Evolutionary conservation across 495 filamentous ascomycete species (phyloP), one percentile per base, ranked within the genome.

Genomic region (Aspergillus carlsbadensis): DNA sequence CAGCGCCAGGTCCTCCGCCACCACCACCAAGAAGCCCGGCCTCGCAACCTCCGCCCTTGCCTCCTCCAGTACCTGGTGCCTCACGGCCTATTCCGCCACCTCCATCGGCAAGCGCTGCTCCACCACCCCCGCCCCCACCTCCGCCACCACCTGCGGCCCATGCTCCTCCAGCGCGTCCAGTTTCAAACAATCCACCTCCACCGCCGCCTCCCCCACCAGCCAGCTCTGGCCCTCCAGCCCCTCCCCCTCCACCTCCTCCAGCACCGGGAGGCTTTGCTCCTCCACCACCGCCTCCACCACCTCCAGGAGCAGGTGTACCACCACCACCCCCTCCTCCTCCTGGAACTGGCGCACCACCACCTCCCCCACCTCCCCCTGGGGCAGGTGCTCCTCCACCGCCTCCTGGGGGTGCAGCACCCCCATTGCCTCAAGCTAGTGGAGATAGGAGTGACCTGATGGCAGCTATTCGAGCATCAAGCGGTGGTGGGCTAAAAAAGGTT

Each of bases 401-500:
- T 6, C 78, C 87, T 34, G 86, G 87, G 41, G 84, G 80, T n/a
- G 79, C 78, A 14, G 81, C 84, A 11, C 78, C 84, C 24, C 71
- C 82, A 6, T 62, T 85, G 15, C 83, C 87, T 1, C 67, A 75
- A 35, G 66, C 74, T 41, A 42, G 75, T 24, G 82, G 71, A 46
- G 70, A 75, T 43, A 83, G 86, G 43, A 74, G 83, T 48, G 86
- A 88, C 58, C 70, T 98, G 47, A 69, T 98, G 54, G 91, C 91
- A 18, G 81, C 88, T 58, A 98, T 98, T 65, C 82, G 90, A 53
- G 83, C 82, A 7, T 86, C 87, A 21, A 90, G 90, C 60, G 82
- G 83, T 26, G 79, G 81, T 42, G 76, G 84, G 17, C 74, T 98
- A 56, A 91, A 88, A 70, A 96, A 92, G 70, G 92, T 98, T 43